These are phyloP conservation scores for Jacaranda mimosifolia DNA, from an alignment of 257 asterid species.

Conservation along the genomic window DNA sequence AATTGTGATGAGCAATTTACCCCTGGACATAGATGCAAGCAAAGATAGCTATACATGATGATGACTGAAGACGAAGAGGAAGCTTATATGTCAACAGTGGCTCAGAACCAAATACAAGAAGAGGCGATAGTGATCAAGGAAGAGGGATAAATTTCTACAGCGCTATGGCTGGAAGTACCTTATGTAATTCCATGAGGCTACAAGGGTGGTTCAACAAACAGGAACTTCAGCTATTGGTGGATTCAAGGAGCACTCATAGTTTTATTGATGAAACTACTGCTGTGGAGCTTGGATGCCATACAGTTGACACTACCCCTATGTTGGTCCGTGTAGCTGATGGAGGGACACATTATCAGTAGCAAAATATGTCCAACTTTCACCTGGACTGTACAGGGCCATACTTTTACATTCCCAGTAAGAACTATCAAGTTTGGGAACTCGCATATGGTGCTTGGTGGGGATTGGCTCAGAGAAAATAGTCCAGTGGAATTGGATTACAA, in stretches of 20 bases:
- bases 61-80: neutral
- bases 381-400: too few relatives aligned
- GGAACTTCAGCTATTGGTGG: neutral
- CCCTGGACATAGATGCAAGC: neutral
- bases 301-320: neutral
- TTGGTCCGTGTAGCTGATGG: neutral
- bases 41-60: neutral
- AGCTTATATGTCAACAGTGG: neutral
- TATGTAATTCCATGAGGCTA: neutral
- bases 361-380: too few relatives aligned
- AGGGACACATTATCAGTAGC: too few relatives aligned
- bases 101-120: neutral
- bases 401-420: too few relatives aligned
- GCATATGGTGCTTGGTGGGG: too few relatives aligned
- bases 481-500: too few relatives aligned
- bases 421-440: too few relatives aligned
- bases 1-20: neutral
- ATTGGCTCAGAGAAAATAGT: too few relatives aligned
- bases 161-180: neutral
- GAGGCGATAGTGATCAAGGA: too few relatives aligned
- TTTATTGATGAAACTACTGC: neutral
- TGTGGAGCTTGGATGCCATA: neutral
- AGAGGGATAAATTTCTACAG: too few relatives aligned
- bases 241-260: neutral
- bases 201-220: too few relatives aligned